Conservation (phyloP, 2,329 filamentous ascomycete species). For the Trichoderma semiorbis region DNA sequence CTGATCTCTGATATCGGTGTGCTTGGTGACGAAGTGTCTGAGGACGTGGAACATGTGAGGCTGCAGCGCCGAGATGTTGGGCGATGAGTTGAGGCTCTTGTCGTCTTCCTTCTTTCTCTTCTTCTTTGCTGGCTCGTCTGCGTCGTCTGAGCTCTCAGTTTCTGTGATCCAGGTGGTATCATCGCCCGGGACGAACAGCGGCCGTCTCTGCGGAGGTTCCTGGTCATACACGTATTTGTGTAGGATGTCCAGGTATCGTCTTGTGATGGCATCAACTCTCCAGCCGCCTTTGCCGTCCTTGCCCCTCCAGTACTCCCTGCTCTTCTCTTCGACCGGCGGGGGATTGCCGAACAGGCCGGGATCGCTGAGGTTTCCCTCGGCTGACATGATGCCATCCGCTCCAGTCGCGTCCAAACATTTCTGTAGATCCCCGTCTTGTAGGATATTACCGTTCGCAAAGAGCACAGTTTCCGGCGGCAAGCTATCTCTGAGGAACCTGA, state of each 20-base stretch:
- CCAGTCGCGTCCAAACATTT: conserved; percentile 78
- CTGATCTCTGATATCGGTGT: conserved; percentile 83
- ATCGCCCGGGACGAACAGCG: conserved; percentile 68
- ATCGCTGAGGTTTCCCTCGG: conserved; percentile 91
- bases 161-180: conserved; percentile 45
- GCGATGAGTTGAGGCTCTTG: conserved; percentile 41
- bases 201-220: conserved; percentile 62
- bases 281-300: conserved; percentile 77
- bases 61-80: conserved; percentile 78
- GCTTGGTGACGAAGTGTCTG: conserved; percentile 71
- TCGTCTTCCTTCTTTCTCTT: conserved; percentile 39
- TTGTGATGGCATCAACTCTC: conserved; percentile 79
- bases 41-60: conserved; percentile 91
- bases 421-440: conserved; percentile 75
- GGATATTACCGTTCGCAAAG: conserved; percentile 93
- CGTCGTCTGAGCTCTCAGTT: conserved; percentile 29
- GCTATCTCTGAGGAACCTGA: conserved; percentile 77
- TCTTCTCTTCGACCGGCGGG: conserved; percentile 61
- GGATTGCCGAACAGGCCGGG: conserved; percentile 76
- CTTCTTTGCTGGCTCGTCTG: conserved; percentile 51
- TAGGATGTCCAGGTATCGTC: conserved; percentile 88
- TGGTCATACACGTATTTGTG: conserved; percentile 69
- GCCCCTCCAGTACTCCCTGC: conserved; percentile 83
- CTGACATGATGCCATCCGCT: conserved; percentile 91
- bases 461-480: conserved; percentile 85